phyloP scores from a whole-genome alignment of 495 filamentous ascomycete species.

The Daldinia bambusicola region DNA sequence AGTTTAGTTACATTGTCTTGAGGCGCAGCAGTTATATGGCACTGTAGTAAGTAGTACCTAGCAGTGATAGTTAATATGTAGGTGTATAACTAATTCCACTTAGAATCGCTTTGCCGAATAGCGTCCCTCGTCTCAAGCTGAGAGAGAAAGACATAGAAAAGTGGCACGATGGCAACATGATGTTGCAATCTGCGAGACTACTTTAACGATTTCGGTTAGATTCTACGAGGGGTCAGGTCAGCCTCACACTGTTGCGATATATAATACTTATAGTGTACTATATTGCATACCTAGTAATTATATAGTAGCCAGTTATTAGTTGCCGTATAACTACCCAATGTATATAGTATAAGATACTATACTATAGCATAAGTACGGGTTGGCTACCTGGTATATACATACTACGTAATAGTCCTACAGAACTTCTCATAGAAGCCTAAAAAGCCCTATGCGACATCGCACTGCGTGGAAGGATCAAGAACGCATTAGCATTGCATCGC shows the following conservation, averaged over 20 bases:
- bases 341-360: too few species aligned
- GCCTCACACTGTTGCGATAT: conserved; percentile 11
- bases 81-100: too few species aligned
- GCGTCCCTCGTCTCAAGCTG: neutral
- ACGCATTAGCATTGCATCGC: neutral
- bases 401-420: neutral
- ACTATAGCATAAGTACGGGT: too few species aligned
- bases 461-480: neutral
- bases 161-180: conserved; percentile 20
- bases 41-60: neutral
- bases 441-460: neutral
- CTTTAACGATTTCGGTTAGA: neutral
- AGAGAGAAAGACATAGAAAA: neutral
- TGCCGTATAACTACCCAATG: too few species aligned
- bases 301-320: too few species aligned
- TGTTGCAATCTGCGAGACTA: conserved; percentile 25
- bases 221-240: conserved; percentile 20
- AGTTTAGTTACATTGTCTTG: neutral
- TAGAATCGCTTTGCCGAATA: neutral
- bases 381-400: too few species aligned
- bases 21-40: neutral
- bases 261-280: neutral
- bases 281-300: too few species aligned
- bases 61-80: too few species aligned
- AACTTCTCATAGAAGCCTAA: neutral